Conservation (phyloP, 2,329 filamentous ascomycete genomes). For the Phialophora expanda region DNA sequence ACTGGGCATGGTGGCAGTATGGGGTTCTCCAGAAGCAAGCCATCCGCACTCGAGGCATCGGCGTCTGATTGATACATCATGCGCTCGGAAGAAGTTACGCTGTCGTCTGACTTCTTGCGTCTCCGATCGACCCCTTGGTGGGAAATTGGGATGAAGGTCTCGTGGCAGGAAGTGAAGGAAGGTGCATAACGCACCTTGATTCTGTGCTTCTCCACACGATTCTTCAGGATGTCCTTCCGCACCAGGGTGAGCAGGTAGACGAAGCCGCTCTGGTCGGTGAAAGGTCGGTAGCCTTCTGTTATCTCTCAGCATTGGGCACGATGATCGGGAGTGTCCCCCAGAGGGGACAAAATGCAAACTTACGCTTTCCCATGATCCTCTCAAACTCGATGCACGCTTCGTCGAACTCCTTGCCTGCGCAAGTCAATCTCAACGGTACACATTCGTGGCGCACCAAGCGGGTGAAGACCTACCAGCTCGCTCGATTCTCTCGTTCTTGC, state of each 20-base stretch:
- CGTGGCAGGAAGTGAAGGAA: constrained; percentile 16
- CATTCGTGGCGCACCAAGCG: background rate
- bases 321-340: background rate
- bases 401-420: constrained; percentile 36
- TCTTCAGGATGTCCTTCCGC: constrained; percentile 56
- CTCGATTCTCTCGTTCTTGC: constrained; percentile 24
- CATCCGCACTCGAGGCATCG: background rate
- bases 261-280: constrained; percentile 67
- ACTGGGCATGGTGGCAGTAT: constrained; percentile 25
- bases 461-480: constrained; percentile 21
- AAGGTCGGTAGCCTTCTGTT: constrained; percentile 67
- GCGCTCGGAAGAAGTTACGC: constrained; percentile 3
- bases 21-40: constrained; percentile 1
- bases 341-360: constrained; percentile 13
- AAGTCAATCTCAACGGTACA: constrained; percentile 19
- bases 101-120: constrained; percentile 4
- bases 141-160: constrained; percentile 16
- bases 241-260: constrained; percentile 67
- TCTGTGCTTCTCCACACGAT: constrained; percentile 63
- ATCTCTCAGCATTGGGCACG: constrained; percentile 6
- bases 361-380: constrained; percentile 38
- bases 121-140: constrained; percentile 9
- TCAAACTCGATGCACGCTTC: constrained; percentile 34
- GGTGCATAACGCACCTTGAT: constrained; percentile 59
- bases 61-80: background rate